Percentiles rank a stretch among this genome's conserved stretches.
These are phyloP conservation scores for Colletotrichum simmondsii DNA, from an alignment of 2,329 filamentous ascomycete species.

Conservation along the genomic window DNA sequence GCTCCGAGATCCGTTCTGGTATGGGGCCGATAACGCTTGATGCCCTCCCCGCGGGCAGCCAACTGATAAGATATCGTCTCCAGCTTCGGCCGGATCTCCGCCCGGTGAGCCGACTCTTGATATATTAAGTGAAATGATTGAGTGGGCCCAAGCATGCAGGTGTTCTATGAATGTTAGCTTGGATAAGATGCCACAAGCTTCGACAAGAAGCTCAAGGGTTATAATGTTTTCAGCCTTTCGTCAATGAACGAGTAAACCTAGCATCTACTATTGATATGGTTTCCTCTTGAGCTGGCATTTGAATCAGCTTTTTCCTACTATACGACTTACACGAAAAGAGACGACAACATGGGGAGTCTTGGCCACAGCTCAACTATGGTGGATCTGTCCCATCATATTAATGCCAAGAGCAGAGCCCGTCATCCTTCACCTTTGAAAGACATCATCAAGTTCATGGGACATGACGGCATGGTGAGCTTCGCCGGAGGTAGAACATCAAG, in stretches of 20 bases:
- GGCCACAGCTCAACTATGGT: not conserved
- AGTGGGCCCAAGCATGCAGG: not conserved
- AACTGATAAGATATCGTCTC: not conserved
- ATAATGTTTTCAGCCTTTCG: not conserved
- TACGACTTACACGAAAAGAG: not conserved
- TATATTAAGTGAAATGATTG: not conserved
- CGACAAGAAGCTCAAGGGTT: not conserved
- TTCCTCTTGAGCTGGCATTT: too few relatives aligned
- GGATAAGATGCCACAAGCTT: not conserved
- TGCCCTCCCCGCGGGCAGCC: not conserved
- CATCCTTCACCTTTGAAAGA: conserved; percentile 46
- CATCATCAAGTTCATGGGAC: conserved; percentile 46
- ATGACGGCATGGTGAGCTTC: conserved; percentile 46
- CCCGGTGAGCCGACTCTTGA: not conserved
- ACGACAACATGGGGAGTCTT: conserved; percentile 7
- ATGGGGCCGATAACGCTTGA: conserved; percentile 12
- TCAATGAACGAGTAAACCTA: not conserved
- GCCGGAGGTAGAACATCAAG: conserved; percentile 41
- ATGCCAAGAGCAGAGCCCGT: conserved; percentile 40
- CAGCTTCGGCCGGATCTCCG: not conserved
- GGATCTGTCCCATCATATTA: conserved; percentile 46
- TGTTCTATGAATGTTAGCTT: not conserved
- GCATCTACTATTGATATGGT: too few relatives aligned
- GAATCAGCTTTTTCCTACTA: not conserved
- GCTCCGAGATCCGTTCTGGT: conserved; percentile 8